A percentile compares a stretch with the other conserved stretches of the same genome.
Conservation (phyloP, 1,284 basidiomycete genomes). For the Ceratobasidium sp. region DNA sequence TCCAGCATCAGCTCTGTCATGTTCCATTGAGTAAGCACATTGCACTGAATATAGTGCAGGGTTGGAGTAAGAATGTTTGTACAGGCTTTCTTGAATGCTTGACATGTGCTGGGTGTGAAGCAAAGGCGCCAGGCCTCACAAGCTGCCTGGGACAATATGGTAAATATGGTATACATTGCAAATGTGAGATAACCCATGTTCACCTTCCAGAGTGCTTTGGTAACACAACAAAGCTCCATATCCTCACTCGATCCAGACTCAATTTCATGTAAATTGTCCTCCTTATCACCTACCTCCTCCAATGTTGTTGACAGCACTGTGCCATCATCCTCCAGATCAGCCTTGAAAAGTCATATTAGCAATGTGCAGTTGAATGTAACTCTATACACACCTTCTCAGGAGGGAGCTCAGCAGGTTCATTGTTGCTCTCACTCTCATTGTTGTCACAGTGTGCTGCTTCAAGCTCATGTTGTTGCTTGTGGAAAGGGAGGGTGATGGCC, state of each 20-base stretch:
- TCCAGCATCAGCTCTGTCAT: background rate
- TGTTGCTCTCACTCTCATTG: background rate
- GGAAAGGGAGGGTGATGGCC: background rate
- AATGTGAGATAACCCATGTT: background rate
- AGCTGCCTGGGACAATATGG: background rate
- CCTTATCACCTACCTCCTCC: background rate
- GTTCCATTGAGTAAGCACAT: background rate
- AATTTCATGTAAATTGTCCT: background rate
- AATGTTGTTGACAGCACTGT: background rate
- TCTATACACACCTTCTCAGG: background rate
- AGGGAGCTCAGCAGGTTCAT: background rate
- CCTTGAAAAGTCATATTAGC: background rate
- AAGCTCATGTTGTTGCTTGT: background rate
- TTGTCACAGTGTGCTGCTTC: background rate
- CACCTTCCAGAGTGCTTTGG: constrained; percentile 1
- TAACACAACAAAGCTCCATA: background rate
- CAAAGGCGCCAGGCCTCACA: background rate
- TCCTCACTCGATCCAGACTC: background rate
- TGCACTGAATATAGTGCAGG: background rate
- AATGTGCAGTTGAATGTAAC: background rate
- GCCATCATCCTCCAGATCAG: background rate
- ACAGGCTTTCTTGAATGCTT: background rate
- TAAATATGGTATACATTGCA: too few species aligned
- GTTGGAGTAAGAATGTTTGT: background rate
- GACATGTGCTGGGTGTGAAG: background rate